Conservation (phyloP, 2,329 filamentous ascomycete genomes). For the Diplocarpon mali region DNA sequence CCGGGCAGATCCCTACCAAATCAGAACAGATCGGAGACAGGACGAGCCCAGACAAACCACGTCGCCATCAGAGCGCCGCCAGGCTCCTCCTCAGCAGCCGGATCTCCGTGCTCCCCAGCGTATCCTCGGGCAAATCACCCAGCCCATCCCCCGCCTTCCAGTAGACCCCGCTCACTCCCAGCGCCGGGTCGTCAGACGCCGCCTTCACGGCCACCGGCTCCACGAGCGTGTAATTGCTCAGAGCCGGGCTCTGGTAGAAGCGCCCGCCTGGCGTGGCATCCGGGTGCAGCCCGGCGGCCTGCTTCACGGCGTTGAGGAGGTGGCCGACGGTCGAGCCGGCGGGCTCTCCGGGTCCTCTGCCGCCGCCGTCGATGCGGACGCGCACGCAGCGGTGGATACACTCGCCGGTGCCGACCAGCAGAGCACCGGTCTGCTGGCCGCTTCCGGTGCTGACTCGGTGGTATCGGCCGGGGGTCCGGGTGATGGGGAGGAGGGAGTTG, state of each 20-base stretch:
- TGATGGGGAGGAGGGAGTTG: slow-evolving; percentile 9
- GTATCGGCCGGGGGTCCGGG: slow-evolving; percentile 26
- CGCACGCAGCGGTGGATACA: slow-evolving; percentile 26
- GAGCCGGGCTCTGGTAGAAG: slow-evolving; percentile 8
- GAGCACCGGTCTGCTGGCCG: slow-evolving; percentile 26
- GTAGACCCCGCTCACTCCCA: slow-evolving; percentile 7
- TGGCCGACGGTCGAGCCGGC: slow-evolving; percentile 10
- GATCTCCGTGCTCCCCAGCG: slow-evolving; percentile 15
- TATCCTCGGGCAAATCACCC: slow-evolving; percentile 13
- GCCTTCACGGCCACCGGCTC: slow-evolving; percentile 4
- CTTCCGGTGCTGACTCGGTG: slow-evolving; percentile 27
- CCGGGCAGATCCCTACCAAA: neutral
- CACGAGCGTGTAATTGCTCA: slow-evolving; percentile 11
- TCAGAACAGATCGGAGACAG: no score
- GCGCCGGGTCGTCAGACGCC: slow-evolving; percentile 7
- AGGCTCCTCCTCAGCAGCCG: slow-evolving; percentile 13
- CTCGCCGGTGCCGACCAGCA: slow-evolving; percentile 28
- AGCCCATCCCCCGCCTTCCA: slow-evolving; percentile 12
- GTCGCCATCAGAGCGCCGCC: neutral
- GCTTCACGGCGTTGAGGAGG: slow-evolving; percentile 8
- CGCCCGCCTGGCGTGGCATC: neutral
- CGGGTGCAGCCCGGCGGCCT: slow-evolving; percentile 5
- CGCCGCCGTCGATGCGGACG: slow-evolving; percentile 16
- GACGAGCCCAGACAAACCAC: neutral
- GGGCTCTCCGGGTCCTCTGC: slow-evolving; percentile 23